phyloP scores from a whole-genome alignment of 257 asterid genomes.

The Capsicum baccatum region DNA sequence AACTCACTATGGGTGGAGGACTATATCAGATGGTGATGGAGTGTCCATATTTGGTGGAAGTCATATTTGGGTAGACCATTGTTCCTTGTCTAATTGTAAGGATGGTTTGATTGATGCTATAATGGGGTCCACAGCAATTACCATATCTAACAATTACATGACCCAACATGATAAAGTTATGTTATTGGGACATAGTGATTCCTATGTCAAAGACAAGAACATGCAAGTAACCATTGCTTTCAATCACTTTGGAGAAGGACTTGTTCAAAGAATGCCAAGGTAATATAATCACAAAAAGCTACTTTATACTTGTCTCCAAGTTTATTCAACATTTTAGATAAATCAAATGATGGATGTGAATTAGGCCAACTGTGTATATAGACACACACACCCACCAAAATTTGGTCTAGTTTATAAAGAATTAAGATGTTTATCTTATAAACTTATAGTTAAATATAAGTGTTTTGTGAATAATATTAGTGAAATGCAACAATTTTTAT shows the following conservation, averaged over 20 bases:
- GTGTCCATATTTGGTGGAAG: slow-evolving; percentile 68
- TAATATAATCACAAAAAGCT: slow-evolving; percentile 17
- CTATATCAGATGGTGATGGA: slow-evolving; percentile 66
- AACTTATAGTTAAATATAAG: too few species aligned
- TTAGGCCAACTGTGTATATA: background rate
- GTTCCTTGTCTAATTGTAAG: slow-evolving; percentile 59
- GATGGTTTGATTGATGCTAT: slow-evolving; percentile 70
- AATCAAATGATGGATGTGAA: background rate
- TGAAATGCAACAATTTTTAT: too few species aligned
- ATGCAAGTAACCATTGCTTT: slow-evolving; percentile 73
- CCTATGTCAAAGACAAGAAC: slow-evolving; percentile 49
- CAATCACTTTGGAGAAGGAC: slow-evolving; percentile 71
- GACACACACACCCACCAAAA: too few species aligned
- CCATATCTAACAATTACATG: slow-evolving; percentile 61
- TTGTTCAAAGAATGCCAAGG: slow-evolving; percentile 76
- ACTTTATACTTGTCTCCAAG: background rate
- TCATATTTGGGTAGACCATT: slow-evolving; percentile 73
- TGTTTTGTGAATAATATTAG: too few species aligned
- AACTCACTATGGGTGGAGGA: slow-evolving; percentile 62
- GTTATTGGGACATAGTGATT: slow-evolving; percentile 64
- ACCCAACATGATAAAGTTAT: slow-evolving; percentile 67
- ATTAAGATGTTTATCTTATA: too few species aligned
- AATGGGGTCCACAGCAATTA: slow-evolving; percentile 59
- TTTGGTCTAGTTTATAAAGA: too few species aligned
- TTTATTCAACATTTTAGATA: background rate